Evolutionary conservation across 129 eudicot species (phyloP), one percentile per base, ranked within the genome.

Genomic region (Lactuca saligna): DNA sequence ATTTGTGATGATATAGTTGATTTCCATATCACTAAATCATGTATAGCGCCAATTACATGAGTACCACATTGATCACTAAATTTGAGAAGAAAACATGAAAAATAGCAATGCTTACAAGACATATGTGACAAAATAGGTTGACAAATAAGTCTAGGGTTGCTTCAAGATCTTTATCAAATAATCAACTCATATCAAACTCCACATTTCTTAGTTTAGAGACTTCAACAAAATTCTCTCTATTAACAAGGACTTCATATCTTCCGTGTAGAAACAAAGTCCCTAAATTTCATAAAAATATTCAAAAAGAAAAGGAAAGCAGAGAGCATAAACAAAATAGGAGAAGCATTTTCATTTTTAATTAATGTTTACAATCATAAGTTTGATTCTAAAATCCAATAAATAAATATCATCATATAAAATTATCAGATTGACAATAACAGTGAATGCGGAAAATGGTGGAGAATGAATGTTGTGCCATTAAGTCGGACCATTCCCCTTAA

Each of bases 71-170:
- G 48, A 33, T 39, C 74, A 53, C 44, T 41, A 31, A 63, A 69
- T 5, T 49, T 46, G 57, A 49, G 65, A 77, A 41, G 9, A 42
- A 57, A 71, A 33, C 42, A 71, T 35, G 25, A 20, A 34, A 5
- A 46, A 60, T 35, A 65, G 41, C 42, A 42, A 70, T 55, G 69
- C 85, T 80, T 85, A 93, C 99, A 73, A 84, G 84, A 75, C 99
- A 93, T 72, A 95, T 97, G 44, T 97, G 97, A 73, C 99, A 93
- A 67, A 89, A 93, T 51, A 93, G 78, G 71, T 89, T 93, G 84
- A 87, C 99, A 75, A 93, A 93, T 15, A 97, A 93, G 80, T 93
- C 97, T 66, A 93, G 63, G 64, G 99, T 97, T 63, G 92, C 87
- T 55, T 89, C 97, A 59, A 93, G 87, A 82, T 89, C 92, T 76